These are phyloP conservation scores for Colletotrichum musicola DNA, from an alignment of 2,329 filamentous ascomycete species.

Conservation along the genomic window DNA sequence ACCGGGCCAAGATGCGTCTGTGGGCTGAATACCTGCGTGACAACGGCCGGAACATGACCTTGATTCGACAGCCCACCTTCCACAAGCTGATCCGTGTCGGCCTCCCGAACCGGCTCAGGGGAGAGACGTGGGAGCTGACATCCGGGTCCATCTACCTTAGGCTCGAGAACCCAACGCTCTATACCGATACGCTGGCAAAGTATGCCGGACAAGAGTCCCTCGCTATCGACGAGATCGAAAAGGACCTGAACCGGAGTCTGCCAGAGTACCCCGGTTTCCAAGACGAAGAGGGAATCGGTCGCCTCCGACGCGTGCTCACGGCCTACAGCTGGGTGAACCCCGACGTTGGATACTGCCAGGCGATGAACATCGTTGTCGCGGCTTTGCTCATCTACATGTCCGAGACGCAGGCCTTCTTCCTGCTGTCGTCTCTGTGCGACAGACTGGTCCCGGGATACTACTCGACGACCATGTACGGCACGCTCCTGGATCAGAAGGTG, in stretches of 20 bases:
- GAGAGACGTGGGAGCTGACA: conserved; percentile 95
- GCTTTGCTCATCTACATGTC: conserved; percentile 99
- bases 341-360: conserved; percentile 97
- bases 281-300: conserved; percentile 92
- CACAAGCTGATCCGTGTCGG: conserved; percentile 98
- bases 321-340: conserved; percentile 98
- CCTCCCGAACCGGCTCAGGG: conserved; percentile 89
- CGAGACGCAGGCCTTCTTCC: conserved; percentile 93
- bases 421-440: conserved; percentile 92
- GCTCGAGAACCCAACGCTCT: conserved; percentile 86
- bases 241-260: conserved; percentile 94
- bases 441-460: conserved; percentile 96
- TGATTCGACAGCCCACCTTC: conserved; percentile 96
- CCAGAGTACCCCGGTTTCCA: conserved; percentile 98
- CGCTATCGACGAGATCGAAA: conserved; percentile 98
- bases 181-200: conserved; percentile 85
- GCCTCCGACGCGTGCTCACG: conserved; percentile 89
- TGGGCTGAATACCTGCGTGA: conserved; percentile 98
- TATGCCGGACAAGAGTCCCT: conserved; percentile 89
- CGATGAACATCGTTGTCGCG: conserved; percentile 99
- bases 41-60: conserved; percentile 91
- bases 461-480: conserved; percentile 99
- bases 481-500: conserved; percentile 93
- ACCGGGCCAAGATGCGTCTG: conserved; percentile 95
- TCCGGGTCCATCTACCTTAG: conserved; percentile 92